Percentiles rank a stretch among this genome's conserved stretches.
These are phyloP conservation scores for Vicia faba DNA, from an alignment of 306 rosid genomes.

Conservation along the genomic window DNA sequence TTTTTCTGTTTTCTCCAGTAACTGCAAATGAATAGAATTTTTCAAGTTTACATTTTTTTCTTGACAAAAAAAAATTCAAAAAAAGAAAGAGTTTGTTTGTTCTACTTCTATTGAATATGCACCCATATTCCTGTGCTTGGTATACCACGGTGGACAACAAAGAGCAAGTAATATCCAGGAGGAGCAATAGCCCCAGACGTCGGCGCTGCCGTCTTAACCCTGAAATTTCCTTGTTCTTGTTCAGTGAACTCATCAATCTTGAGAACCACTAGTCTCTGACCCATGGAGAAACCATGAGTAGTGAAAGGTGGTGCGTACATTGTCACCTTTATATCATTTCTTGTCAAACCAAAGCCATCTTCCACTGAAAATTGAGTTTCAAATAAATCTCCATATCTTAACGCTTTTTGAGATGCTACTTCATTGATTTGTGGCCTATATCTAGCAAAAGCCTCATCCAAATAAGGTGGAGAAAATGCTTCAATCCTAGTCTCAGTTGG, in stretches of 20 bases:
- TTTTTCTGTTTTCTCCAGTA: not conserved
- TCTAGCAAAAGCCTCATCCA: conserved; percentile 30
- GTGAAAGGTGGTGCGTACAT: conserved; percentile 82
- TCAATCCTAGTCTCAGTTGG: conserved; percentile 81
- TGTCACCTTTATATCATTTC: conserved; percentile 52
- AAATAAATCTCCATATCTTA: conserved; percentile 38
- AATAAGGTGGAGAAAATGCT: conserved; percentile 76
- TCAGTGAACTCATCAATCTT: not conserved
- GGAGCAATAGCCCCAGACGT: conserved; percentile 64
- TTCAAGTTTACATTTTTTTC: not conserved
- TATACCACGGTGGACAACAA: conserved; percentile 71
- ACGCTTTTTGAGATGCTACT: not conserved
- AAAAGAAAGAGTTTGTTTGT: not conserved
- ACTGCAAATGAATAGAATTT: not conserved
- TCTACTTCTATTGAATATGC: conserved; percentile 40
- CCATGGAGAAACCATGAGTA: conserved; percentile 87
- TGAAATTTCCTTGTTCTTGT: conserved; percentile 12
- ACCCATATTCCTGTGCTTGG: conserved; percentile 77
- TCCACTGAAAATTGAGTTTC: conserved; percentile 33
- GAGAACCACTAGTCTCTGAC: conserved; percentile 66
- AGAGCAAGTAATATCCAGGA: conserved; percentile 75
- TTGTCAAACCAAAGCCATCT: not conserved
- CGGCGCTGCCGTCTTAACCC: conserved; percentile 48
- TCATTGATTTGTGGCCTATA: conserved; percentile 46
- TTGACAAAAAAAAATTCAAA: not conserved